These are phyloP conservation scores for Moesziomyces sp. DNA, from an alignment of 1,284 basidiomycete species.

Conservation along the genomic window DNA sequence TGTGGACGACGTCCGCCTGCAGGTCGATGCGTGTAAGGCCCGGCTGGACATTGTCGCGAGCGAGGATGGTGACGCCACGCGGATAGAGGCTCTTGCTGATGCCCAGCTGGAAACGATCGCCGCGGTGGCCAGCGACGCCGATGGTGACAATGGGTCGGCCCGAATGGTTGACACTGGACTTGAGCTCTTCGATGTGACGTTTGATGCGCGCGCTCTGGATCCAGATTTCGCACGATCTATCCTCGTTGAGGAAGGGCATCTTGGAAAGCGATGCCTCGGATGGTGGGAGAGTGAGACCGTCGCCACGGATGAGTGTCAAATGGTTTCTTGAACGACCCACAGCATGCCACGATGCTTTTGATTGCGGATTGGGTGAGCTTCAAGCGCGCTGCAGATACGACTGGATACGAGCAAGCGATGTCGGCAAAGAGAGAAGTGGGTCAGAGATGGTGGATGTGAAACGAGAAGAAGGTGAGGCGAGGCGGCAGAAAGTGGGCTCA, in stretches of 20 bases:
- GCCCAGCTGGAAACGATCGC: background rate
- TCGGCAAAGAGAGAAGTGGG: no score
- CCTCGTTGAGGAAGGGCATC: background rate
- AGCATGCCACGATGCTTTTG: no score
- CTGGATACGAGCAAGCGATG: no score
- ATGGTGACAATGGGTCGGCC: background rate
- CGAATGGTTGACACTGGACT: background rate
- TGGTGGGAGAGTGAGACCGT: no score
- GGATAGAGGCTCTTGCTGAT: conserved; percentile 16
- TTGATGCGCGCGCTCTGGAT: background rate
- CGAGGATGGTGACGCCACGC: conserved; percentile 5
- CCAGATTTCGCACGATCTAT: background rate
- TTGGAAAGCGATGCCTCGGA: background rate
- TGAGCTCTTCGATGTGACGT: background rate
- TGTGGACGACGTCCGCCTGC: background rate
- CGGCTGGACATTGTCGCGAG: background rate
- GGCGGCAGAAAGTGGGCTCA: no score
- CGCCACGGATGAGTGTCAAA: no score
- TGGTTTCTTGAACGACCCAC: no score
- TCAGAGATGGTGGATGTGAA: no score
- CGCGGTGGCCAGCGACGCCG: conserved; percentile 7
- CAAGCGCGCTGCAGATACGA: no score
- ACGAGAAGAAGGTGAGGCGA: no score
- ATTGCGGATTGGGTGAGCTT: no score
- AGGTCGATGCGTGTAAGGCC: conserved; percentile 1